Evolutionary conservation across 2,329 filamentous ascomycete genomes (phyloP), one percentile per base, ranked within the genome.

Genomic region (Neonectria punicea): DNA sequence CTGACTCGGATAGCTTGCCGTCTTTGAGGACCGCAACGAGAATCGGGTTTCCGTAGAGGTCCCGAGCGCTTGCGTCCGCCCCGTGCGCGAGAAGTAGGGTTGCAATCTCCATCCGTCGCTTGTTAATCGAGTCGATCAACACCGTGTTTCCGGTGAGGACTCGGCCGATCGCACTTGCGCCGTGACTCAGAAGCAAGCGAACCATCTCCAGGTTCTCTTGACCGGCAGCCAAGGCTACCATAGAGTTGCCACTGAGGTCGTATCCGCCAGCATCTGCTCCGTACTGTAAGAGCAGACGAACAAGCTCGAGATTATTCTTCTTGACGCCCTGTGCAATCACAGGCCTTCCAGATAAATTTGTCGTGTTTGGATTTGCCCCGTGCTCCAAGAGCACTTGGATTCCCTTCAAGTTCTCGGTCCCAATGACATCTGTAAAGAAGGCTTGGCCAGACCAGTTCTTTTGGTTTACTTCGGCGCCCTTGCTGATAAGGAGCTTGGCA

Each of bases 241-340:
- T 53, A 0, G 74, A 73, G n/a, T 67, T 74, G 1, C 78, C 78
- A 2, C 69, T 74, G 8, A 77, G 58, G 28, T 79, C 76, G 4
- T 60, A 70, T 0, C 74, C 68, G 13, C 75, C 76, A 1, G 73
- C 58, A 5, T 76, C 73, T n/a, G 82, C 82, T 7, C 82, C 82
- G 30, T 69, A 70, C 11, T 74, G 67, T 20, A 80, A 60, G 3
- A 80, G 69, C 9, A 80, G 49, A n/a, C 69, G 59, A 0, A 71
- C 73, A 3, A 79, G 65, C 4, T 76, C 76, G 13, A 70, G 8
- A 4, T 77, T 71, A 0, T 70, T 72, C 47, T 75, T 76, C 41
- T 70, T 71, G 1, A 76, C 67, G 11, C 73, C 75, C 5, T 73
- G 68, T 0, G 73, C 73, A n/a, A 80, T 70, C 9, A 75, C 65